Conservation (phyloP, 768 basidiomycete species). For the Rubroboletus pulcherrimus region DNA sequence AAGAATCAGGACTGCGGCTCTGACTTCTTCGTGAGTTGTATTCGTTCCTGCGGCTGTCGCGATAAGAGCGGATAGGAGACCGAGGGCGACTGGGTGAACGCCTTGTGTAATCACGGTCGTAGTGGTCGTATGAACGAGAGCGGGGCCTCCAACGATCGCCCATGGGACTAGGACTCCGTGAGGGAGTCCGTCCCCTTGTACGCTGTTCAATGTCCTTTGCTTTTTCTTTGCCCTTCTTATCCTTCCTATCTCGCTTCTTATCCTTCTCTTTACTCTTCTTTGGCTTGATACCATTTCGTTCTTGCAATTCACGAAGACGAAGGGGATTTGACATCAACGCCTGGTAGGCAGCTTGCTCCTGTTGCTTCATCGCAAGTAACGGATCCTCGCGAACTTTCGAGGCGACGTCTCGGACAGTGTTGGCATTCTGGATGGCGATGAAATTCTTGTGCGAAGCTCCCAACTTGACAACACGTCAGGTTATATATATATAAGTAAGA, state of each 20-base stretch:
- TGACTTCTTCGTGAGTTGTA: slow-evolving; percentile 25
- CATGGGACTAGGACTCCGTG: slow-evolving; percentile 32
- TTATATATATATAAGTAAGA: background rate
- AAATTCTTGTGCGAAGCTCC: slow-evolving; percentile 89
- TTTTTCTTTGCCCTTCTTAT: slow-evolving; percentile 35
- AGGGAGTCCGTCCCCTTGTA: slow-evolving; percentile 29
- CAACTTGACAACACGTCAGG: slow-evolving; percentile 42
- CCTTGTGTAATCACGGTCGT: slow-evolving; percentile 26
- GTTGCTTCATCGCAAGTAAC: slow-evolving; percentile 94
- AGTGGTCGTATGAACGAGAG: slow-evolving; percentile 30
- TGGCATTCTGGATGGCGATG: slow-evolving; percentile 94
- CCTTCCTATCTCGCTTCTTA: slow-evolving; percentile 49
- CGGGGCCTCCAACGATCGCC: slow-evolving; percentile 26
- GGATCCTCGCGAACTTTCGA: slow-evolving; percentile 97
- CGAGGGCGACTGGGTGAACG: slow-evolving; percentile 49
- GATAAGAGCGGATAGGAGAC: slow-evolving; percentile 37
- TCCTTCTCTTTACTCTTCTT: slow-evolving; percentile 72
- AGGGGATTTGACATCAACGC: slow-evolving; percentile 83
- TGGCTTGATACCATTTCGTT: slow-evolving; percentile 74
- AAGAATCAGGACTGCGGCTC: slow-evolving; percentile 29
- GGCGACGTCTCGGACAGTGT: slow-evolving; percentile 80
- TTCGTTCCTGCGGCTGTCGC: slow-evolving; percentile 20
- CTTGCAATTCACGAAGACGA: slow-evolving; percentile 76
- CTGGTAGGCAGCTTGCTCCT: slow-evolving; percentile 91
- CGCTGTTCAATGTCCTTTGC: slow-evolving; percentile 27